phyloP scores from a whole-genome alignment of 768 basidiomycete species.

The Ephemerocybe angulata region DNA sequence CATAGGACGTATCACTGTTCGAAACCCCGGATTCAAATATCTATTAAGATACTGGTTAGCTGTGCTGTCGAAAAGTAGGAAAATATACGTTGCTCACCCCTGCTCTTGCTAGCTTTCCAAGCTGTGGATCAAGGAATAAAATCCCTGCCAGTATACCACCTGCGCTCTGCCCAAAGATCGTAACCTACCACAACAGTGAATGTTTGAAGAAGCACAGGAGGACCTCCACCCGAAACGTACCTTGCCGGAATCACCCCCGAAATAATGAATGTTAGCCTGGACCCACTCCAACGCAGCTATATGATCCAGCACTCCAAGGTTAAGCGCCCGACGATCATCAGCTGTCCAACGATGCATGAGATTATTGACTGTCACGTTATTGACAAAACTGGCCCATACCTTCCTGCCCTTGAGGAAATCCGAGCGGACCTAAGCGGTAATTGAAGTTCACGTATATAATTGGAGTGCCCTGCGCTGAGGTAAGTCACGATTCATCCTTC shows the following conservation, averaged over 20 bases:
- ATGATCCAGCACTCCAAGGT: constrained; percentile 47
- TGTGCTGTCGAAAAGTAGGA: not conserved
- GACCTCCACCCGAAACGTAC: constrained; percentile 9
- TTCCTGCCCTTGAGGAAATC: constrained; percentile 41
- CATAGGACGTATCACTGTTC: constrained; percentile 28
- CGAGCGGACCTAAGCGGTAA: constrained; percentile 44
- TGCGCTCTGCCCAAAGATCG: constrained; percentile 52
- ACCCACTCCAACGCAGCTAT: constrained; percentile 49
- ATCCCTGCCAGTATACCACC: constrained; percentile 46
- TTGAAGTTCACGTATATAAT: constrained; percentile 40
- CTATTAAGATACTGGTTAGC: not conserved
- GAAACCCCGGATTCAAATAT: not conserved
- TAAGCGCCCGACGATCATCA: constrained; percentile 32
- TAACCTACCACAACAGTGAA: constrained; percentile 31
- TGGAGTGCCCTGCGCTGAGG: constrained; percentile 33
- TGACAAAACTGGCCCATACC: constrained; percentile 9
- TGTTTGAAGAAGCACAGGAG: not conserved
- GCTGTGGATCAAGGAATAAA: constrained; percentile 32
- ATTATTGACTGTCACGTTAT: not conserved
- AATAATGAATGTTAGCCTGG: constrained; percentile 52
- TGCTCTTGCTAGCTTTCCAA: constrained; percentile 31
- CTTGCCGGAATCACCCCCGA: constrained; percentile 51
- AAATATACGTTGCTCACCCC: constrained; percentile 20
- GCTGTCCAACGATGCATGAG: constrained; percentile 19
- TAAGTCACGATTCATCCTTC: not conserved